Evolutionary conservation across 768 basidiomycete species (phyloP), one percentile per base, ranked within the genome.

Genomic region (Suillus alpinus): DNA sequence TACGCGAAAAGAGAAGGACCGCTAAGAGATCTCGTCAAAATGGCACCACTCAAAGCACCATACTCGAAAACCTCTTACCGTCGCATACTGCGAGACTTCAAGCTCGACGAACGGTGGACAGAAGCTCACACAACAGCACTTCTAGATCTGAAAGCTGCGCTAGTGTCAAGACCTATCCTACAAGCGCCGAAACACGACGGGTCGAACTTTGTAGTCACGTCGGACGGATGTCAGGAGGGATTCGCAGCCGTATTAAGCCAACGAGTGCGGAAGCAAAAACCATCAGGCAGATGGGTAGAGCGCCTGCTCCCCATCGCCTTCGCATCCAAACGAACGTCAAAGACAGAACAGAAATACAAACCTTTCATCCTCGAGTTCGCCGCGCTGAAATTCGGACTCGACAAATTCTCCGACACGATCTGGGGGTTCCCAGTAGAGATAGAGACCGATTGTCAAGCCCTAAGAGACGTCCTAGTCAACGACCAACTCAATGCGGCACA

Each of bases 301-400:
- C 10, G 14, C 29, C 4, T 59, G 31, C 65, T 67, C 49, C 65
- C 68, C 3, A 61, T 68, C 9, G 65, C 61, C 9, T 70, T 72
- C 63, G 32, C 75, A 10, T 77, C 76, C 3, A 77, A 77, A 58
- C 55, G 70, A 9, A 76, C 76, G n/a, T 76, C 75, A 7, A 14
- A 12, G 1, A 53, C 69, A 0, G 75, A 76, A 62, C 67, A 68
- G 49, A 63, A 66, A 13, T 78, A 76, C 64, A 65, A 65, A 51
- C 75, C 73, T 0, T 76, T 69, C 59, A 20, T 77, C 0, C 66
- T 75, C 0, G 75, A 78, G 58, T 75, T 78, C 58, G 73, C 73
- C 0, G 76, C 73, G 0, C 65, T 78, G 36, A 76, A 78, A 57
- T 75, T 64, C 58, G 51, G 49, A 0, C 44, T 72, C 0, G 72